Percentiles rank a stretch among this genome's conserved stretches.
phyloP scores from a whole-genome alignment of 2,329 filamentous ascomycete genomes.

The Decorospora gaudefroyi region DNA sequence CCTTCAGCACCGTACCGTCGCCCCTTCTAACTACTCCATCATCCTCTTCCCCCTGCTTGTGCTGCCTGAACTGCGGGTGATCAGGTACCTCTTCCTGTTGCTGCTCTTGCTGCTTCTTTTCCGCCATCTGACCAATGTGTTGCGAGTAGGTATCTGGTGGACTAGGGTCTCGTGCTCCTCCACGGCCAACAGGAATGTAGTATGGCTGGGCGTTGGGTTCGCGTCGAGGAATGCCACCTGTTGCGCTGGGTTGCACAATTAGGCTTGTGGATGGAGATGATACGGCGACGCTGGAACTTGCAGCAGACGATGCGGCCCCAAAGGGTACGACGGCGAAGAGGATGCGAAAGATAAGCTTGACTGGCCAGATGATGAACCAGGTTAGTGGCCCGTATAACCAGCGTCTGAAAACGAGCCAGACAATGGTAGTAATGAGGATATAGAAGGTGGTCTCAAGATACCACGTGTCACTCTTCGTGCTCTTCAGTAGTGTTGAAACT shows the following conservation, averaged over 20 bases:
- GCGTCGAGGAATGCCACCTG: constrained; percentile 42
- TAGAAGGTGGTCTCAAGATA: constrained; percentile 91
- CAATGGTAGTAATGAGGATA: constrained; percentile 74
- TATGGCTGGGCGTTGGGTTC: constrained; percentile 38
- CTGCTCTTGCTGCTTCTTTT: constrained; percentile 32
- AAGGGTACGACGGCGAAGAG: constrained; percentile 62
- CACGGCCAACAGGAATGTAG: constrained; percentile 55
- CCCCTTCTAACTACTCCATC: constrained; percentile 47
- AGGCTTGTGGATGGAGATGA: constrained; percentile 41
- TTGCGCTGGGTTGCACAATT: constrained; percentile 54
- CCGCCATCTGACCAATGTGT: constrained; percentile 27
- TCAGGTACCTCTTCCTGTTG: constrained; percentile 27
- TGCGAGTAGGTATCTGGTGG: constrained; percentile 46
- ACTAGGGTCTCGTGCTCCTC: constrained; percentile 52
- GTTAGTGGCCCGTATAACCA: constrained; percentile 86
- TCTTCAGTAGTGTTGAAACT: constrained; percentile 76
- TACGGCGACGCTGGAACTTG: constrained; percentile 22
- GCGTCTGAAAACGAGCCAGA: constrained; percentile 84
- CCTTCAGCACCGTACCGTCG: constrained; percentile 53
- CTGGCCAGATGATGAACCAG: constrained; percentile 84
- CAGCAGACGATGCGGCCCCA: constrained; percentile 42
- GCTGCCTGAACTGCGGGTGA: constrained; percentile 33
- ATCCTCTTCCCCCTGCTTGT: constrained; percentile 29
- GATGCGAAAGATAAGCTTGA: constrained; percentile 68
- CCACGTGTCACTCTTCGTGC: constrained; percentile 97